Conservation (phyloP, 768 basidiomycete genomes). For the Trametes maxima region DNA sequence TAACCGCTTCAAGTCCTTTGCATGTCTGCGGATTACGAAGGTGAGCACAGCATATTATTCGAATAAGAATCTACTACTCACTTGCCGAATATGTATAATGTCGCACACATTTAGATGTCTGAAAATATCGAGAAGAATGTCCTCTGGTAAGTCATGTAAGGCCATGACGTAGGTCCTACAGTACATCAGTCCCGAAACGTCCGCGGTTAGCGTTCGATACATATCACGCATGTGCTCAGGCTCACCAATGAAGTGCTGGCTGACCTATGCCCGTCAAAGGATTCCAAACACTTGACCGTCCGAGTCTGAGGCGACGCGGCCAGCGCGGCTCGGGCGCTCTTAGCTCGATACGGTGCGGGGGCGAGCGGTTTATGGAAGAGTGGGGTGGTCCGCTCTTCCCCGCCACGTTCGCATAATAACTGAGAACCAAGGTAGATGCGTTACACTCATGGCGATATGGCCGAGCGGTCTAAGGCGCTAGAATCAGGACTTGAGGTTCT, state of each 20-base stretch:
- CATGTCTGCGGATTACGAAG: conserved; percentile 43
- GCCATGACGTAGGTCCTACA: not conserved
- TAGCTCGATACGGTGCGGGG: not conserved
- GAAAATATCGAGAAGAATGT: conserved; percentile 50
- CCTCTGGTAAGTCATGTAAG: conserved; percentile 44
- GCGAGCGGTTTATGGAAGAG: not conserved
- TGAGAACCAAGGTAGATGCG: not conserved
- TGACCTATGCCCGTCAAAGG: not conserved
- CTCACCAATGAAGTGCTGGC: no score
- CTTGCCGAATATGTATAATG: conserved; percentile 51
- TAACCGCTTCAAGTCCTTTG: conserved; percentile 43
- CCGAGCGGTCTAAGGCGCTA: conserved; percentile 90
- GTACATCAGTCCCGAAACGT: not conserved
- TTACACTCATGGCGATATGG: conserved; percentile 64
- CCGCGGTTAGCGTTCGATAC: no score
- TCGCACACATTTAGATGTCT: conserved; percentile 42
- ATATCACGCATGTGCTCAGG: no score
- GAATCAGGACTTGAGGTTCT: conserved; percentile 34
- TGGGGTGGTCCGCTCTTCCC: not conserved
- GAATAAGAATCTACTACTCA: conserved; percentile 28
- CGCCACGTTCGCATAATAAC: no score
- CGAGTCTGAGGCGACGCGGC: not conserved
- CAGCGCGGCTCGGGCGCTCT: not conserved
- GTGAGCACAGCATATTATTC: not conserved
- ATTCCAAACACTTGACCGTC: not conserved